These are phyloP conservation scores for Phytophthora sojae DNA, from an alignment of 352 stramenopile genomes.

Conservation along the genomic window DNA sequence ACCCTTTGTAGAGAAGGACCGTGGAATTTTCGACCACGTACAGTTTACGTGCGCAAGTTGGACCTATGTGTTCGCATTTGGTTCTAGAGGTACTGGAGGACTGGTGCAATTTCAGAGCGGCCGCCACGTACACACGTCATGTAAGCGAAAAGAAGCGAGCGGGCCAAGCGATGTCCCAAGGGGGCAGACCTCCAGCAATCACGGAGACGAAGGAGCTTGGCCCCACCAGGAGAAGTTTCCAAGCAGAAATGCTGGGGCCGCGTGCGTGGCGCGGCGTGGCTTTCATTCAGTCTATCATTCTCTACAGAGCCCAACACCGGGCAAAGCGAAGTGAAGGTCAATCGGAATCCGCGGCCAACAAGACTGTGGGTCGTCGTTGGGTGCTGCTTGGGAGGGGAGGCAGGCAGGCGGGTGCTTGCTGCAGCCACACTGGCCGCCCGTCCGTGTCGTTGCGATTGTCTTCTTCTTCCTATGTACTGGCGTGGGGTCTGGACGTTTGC, in stretches of 20 bases:
- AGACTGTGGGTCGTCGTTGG: no score
- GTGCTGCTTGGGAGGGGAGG: conserved; percentile 26
- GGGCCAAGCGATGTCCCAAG: not conserved
- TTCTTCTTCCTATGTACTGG: conserved; percentile 3
- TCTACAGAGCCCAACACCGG: conserved; percentile 23
- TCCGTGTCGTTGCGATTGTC: conserved; percentile 31
- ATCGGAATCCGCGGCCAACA: conserved; percentile 20
- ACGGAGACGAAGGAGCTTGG: not conserved
- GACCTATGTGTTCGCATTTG: not conserved
- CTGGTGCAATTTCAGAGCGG: conserved; percentile 7
- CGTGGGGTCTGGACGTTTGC: conserved; percentile 14
- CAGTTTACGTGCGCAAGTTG: no score
- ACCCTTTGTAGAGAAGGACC: not conserved
- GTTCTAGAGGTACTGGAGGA: not conserved
- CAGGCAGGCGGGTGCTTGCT: conserved; percentile 8
- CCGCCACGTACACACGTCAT: not conserved
- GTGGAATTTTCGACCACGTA: not conserved
- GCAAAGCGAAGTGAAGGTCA: not conserved
- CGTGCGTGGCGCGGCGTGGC: not conserved
- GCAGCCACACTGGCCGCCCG: conserved; percentile 33
- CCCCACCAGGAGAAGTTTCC: conserved; percentile 20
- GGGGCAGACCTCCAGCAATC: conserved; percentile 9
- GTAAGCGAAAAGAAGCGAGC: conserved; percentile 3
- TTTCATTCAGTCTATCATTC: conserved; percentile 25
- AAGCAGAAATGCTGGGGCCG: conserved; percentile 4